Evolutionary conservation across 108 stramenopile genomes (phyloP), one percentile per base, ranked within the genome.

Genomic region (Thalassiosira profunda): DNA sequence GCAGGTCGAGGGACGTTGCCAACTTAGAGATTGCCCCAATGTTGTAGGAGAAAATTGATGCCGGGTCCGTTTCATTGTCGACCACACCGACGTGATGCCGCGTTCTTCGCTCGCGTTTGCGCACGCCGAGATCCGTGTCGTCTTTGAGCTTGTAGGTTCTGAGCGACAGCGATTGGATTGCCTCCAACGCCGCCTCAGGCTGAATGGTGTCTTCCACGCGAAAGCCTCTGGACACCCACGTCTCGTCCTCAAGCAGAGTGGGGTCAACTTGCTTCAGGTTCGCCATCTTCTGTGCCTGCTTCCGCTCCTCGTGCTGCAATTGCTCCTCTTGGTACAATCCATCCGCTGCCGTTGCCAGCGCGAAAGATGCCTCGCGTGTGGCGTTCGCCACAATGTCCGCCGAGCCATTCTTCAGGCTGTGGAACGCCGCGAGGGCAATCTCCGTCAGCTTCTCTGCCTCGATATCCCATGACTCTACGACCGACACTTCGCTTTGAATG

Each of bases 21-120:
- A 76, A 40, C n/a, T 68, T 52, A 0, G 66, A 41, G 15, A 76
- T 53, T 38, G 75, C 75, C 7, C 66, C 67, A 30, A 77, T 64
- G 40, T 77, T 77, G 31, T 55, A 77, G 3, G 76, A 69, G 44
- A 77, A 77, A 30, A 77, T 69, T n/a, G 76, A 31, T 7, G 67
- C n/a, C 1, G 53, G 62, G 17, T 77, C 67, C n/a, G 21, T 49
- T 51, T 26, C 33, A 25, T 34, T 20, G 23, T 58, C 29, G 43
- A 77, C 51, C 12, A 62, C 60, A 20, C 76, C 76, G 6, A 64
- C 29, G 36, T 77, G 76, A 51, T 45, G 51, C 40, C 76, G 43
- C 7, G 76, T 77, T 42, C 56, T 61, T 17, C 67, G 60, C 55
- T 63, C 55, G 2, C 43, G 56, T 30, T 59, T 40, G 41, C 34